Percentiles rank a stretch among this genome's conserved stretches.
phyloP scores from a whole-genome alignment of 441 rosid species.

The Erysimum cheiri region DNA sequence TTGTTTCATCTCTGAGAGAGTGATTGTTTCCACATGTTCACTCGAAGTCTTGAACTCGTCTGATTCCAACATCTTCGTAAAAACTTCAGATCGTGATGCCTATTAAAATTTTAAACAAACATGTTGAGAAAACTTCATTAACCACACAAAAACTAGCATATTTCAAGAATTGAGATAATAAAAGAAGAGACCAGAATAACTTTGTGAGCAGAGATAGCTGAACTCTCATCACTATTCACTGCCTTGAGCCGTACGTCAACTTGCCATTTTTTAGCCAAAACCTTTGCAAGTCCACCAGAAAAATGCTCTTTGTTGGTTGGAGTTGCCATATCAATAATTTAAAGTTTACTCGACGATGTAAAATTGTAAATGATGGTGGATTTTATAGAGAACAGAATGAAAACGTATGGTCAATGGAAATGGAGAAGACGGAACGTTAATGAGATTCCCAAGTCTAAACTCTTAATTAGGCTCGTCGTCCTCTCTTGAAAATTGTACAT shows the following conservation, averaged over 20 bases:
- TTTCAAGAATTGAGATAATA: neutral
- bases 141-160: neutral
- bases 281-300: neutral
- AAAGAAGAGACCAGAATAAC: conserved; percentile 2
- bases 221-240: neutral
- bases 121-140: too few species aligned
- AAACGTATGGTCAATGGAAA: too few species aligned
- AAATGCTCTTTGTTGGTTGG: neutral
- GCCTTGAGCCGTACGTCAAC: conserved; percentile 3
- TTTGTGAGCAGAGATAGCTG: neutral
- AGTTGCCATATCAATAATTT: neutral
- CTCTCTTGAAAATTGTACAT: neutral
- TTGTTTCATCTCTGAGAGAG: neutral
- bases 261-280: neutral
- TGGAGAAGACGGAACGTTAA: neutral
- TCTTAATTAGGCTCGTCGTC: neutral
- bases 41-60: neutral
- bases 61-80: neutral
- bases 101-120: neutral
- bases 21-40: neutral
- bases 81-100: neutral
- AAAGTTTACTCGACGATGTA: rapidly evolving
- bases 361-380: too few species aligned
- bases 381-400: too few species aligned
- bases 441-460: neutral